Evolutionary conservation across 306 rosid species (phyloP), one percentile per base, ranked within the genome.

Genomic region (Quercus suber): DNA sequence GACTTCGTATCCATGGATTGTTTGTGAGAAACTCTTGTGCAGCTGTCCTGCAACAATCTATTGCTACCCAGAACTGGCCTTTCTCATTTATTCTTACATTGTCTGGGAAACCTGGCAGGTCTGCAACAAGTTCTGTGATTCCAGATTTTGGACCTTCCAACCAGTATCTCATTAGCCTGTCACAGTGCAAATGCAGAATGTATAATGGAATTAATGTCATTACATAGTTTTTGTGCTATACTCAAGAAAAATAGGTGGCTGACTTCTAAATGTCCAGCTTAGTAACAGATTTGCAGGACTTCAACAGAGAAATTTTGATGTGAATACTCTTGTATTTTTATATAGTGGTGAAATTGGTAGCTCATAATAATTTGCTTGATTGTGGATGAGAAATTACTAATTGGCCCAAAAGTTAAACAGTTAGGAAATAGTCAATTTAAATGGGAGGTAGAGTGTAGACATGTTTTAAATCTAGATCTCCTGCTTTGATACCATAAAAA

Each of bases 81-180:
- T 87, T 85, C 23, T 63, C 90, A 10, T 95, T 95, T 17, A 93
- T 90, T 79, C 99, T 91, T 23, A 92, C 90, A 13, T 92, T 95
- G 90, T 95, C 98, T 3, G 99, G 97, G 72, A 95, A 92, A 2
- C 99, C 98, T 1, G 99, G 98, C 2, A 95, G 85, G 25, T 92
- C 76, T 0, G 89, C 98, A 3, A 89, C 82, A 12, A 78, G 55
- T 61, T 95, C 97, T 8, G 87, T 86, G 3, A 3, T 64, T 60
- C 92, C 96, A 2, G 37, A 14, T 72, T 78, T 89, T 1, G 89
- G 87, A 27, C 98, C 94, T 12, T 89, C 90, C 5, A 92, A 12
- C 99, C 96, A 92, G 13, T 85, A 51, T 78, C 82, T 95, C 92
- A 78, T 91, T 45, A 95, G 68, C 84, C 93, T 94, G 83, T 65